Evolutionary conservation across 768 basidiomycete species (phyloP), one percentile per base, ranked within the genome.

Genomic region (Steccherinum ochraceum): DNA sequence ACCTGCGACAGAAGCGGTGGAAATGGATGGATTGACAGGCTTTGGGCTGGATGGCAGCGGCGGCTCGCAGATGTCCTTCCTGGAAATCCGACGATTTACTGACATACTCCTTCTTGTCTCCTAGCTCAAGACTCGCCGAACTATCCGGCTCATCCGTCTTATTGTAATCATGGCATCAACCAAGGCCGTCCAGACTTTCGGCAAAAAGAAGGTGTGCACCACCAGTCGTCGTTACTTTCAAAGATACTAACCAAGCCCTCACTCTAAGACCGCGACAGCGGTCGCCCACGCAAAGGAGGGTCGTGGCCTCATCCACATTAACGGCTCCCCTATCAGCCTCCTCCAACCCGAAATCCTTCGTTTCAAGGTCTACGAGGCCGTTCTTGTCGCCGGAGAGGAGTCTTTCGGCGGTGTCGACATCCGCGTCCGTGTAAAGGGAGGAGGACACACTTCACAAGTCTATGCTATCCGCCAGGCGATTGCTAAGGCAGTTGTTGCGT

Each of bases 391-490:
- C 53, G 92, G 93, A 55, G 88, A 92, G 65, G 93, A 96, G 43
- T 79, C 87, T 35, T 93, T 97, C 67, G 72, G 78, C 52, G 76
- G 77, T 58, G 78, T 98, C 61, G 95, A 99, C 75, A 93, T 99
- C 72, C 90, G 95, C 60, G 90, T 98, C 49, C 91, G 94, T 46
- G 95, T 96, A 59, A 94, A 93, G 72, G 96, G 96, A 69, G 96
- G 96, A 80, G 96, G 96, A 72, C 96, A 98, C 78, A 93, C 93
- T 53, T 95, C 95, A 49, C 95, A 99, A 72, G 80, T 99, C 57
- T 99, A 98, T 74, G 96, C 96, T 57, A 92, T 98, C 69, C 91
- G 96, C 56, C 96, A 99, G 77, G 96, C 96, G 35, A 95, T 99
- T 64, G 88, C 91, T 60, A 97, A 96, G 76, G 96, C 95, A 53